Evolutionary conservation across 31 red algal genomes (phyloP).

Genomic region (Asparagopsis taxiformis): DNA sequence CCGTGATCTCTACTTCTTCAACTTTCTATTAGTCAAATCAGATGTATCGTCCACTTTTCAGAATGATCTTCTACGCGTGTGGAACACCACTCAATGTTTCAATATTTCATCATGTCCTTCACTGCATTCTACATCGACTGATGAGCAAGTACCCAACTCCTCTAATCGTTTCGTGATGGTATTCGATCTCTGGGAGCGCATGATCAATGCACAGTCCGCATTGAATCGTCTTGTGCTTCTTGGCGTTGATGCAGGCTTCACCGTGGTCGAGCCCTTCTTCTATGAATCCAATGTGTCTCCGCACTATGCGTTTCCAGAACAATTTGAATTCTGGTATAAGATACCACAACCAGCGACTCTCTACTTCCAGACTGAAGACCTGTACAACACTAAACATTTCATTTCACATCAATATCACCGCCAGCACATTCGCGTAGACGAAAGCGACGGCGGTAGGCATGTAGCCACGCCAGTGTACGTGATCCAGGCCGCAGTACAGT

Average conservation of each 20-base stretch:
- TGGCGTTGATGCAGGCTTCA: conserved; percentile 33
- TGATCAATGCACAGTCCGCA: conserved; percentile 48
- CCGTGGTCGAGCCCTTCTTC: conserved; percentile 54
- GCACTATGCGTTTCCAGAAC: conserved; percentile 17
- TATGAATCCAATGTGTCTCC: conserved; percentile 41
- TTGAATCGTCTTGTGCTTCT: conserved; percentile 38
- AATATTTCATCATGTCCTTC: no score
- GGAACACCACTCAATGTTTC: no score
- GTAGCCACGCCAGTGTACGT: no score
- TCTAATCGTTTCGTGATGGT: conserved; percentile 26
- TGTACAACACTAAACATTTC: conserved; percentile 20
- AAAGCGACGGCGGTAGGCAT: no score
- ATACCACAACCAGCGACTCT: conserved; percentile 19
- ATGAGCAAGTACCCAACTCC: no score
- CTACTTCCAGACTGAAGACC: conserved; percentile 14
- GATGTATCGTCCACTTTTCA: no score
- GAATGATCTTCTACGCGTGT: no score
- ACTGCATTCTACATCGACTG: no score
- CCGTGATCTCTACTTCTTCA: no score
- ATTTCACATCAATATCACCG: conserved; percentile 3
- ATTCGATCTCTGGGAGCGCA: conserved; percentile 54
- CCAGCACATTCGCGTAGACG: conserved; percentile 4
- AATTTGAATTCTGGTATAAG: conserved; percentile 19
- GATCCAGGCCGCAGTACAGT: no score
- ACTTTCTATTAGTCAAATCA: no score